Conservation (phyloP, 202 grass and related monocot species). For the Saccharum hybrid region DNA sequence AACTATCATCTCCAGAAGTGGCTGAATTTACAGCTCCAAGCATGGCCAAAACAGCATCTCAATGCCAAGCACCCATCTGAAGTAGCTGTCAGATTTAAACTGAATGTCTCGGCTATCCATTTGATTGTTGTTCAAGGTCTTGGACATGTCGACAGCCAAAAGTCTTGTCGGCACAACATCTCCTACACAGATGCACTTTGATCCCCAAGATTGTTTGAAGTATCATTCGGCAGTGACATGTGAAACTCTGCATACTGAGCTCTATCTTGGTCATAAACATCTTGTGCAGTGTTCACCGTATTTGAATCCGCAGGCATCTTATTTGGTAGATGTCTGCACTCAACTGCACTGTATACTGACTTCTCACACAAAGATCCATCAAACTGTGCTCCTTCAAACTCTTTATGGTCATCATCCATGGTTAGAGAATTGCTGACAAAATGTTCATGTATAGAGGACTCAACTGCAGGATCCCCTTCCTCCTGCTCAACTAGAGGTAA, state of each 20-base stretch:
- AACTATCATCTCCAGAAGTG: neutral
- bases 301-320: neutral
- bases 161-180: neutral
- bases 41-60: neutral
- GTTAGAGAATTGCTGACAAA: conserved; percentile 19
- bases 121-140: neutral
- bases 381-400: conserved; percentile 29
- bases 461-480: conserved; percentile 52
- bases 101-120: neutral
- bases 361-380: conserved; percentile 5
- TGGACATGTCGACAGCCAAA: neutral
- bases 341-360: conserved; percentile 1
- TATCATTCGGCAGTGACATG: neutral
- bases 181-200: conserved; percentile 9
- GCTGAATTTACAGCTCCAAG: neutral
- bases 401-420: conserved; percentile 44
- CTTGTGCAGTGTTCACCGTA: neutral
- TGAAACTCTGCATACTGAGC: conserved; percentile 14
- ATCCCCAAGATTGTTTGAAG: conserved; percentile 2
- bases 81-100: neutral
- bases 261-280: conserved; percentile 8
- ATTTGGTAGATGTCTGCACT: conserved; percentile 4
- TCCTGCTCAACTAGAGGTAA: conserved; percentile 39
- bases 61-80: neutral
- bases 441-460: conserved; percentile 41